These are phyloP conservation scores for Nannochloropsis gaditana DNA, from an alignment of 108 stramenopile species.

Conservation along the genomic window DNA sequence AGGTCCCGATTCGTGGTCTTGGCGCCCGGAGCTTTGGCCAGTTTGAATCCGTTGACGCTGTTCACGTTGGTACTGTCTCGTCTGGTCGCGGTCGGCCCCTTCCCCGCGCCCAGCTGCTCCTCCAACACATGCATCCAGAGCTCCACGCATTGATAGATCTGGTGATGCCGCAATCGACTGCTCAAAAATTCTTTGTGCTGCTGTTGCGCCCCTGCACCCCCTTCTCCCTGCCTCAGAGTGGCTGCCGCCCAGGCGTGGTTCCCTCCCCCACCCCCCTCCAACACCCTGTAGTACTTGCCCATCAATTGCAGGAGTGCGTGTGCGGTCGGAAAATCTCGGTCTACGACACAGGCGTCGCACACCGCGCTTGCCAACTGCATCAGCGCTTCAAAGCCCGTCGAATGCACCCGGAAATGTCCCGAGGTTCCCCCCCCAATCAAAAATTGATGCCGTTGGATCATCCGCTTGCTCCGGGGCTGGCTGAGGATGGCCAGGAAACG, in stretches of 20 bases:
- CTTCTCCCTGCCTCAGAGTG: background rate
- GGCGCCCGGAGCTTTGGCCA: background rate
- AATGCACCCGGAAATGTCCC: background rate
- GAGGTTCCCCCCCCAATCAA: background rate
- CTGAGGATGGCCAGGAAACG: background rate
- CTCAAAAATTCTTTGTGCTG: conserved; percentile 12
- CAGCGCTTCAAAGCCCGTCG: background rate
- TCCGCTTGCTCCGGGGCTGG: background rate
- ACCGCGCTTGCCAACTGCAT: conserved; percentile 5
- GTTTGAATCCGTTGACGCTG: background rate
- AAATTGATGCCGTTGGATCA: background rate
- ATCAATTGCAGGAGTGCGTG: conserved; percentile 1
- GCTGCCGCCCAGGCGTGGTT: background rate
- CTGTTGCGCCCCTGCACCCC: background rate
- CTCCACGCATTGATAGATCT: background rate
- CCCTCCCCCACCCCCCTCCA: background rate
- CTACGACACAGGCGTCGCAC: background rate
- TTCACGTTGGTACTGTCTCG: background rate
- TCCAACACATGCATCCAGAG: background rate
- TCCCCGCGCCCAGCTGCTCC: background rate
- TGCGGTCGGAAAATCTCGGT: background rate
- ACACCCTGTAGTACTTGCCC: background rate
- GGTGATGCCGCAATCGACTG: conserved; percentile 6
- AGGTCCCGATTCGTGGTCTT: background rate
- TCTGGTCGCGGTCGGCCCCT: background rate